A percentile compares a stretch with the other conserved stretches of the same genome.
Evolutionary conservation across 768 basidiomycete genomes (phyloP).

Genomic region (Pleurotus cornucopiae): DNA sequence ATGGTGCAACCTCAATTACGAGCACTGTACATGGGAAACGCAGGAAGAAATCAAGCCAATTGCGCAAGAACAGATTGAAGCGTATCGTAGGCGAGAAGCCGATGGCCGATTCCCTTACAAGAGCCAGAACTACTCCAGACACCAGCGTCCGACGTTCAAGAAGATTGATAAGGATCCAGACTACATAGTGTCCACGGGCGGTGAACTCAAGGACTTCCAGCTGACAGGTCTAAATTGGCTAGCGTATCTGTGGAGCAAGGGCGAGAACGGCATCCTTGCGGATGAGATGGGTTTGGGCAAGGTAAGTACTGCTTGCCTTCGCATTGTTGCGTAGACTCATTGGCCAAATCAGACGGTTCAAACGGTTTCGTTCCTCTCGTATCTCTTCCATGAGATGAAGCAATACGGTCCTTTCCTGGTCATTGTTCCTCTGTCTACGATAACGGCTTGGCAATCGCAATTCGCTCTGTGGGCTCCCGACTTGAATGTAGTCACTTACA

Average conservation of each 20-base stretch:
- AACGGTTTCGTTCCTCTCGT: slow-evolving; percentile 92
- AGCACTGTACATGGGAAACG: slow-evolving; percentile 94
- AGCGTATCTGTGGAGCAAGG: slow-evolving; percentile 92
- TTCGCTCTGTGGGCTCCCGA: slow-evolving; percentile 95
- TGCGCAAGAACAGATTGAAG: slow-evolving; percentile 74
- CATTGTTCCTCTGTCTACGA: slow-evolving; percentile 96
- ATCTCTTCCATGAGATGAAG: slow-evolving; percentile 85
- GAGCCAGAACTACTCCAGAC: slow-evolving; percentile 61
- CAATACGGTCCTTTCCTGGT: slow-evolving; percentile 98
- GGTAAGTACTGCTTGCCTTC: slow-evolving; percentile 30
- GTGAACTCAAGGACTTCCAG: slow-evolving; percentile 95
- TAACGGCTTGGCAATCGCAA: slow-evolving; percentile 97
- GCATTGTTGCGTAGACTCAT: not conserved
- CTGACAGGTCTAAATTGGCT: slow-evolving; percentile 98
- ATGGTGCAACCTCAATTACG: slow-evolving; percentile 91
- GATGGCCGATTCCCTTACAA: slow-evolving; percentile 84
- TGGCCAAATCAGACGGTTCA: slow-evolving; percentile 70
- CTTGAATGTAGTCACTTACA: slow-evolving; percentile 95
- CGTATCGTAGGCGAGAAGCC: slow-evolving; percentile 71
- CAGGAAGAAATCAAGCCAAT: slow-evolving; percentile 75
- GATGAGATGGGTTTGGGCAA: slow-evolving; percentile 99
- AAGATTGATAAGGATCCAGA: slow-evolving; percentile 87
- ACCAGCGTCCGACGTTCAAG: slow-evolving; percentile 71
- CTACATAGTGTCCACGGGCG: slow-evolving; percentile 76
- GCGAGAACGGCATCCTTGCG: slow-evolving; percentile 94